Percentiles rank a stretch among this genome's conserved stretches.
Evolutionary conservation across 1,139 yeast genomes (phyloP).

Genomic region (Debaryomyces singareniensis): DNA sequence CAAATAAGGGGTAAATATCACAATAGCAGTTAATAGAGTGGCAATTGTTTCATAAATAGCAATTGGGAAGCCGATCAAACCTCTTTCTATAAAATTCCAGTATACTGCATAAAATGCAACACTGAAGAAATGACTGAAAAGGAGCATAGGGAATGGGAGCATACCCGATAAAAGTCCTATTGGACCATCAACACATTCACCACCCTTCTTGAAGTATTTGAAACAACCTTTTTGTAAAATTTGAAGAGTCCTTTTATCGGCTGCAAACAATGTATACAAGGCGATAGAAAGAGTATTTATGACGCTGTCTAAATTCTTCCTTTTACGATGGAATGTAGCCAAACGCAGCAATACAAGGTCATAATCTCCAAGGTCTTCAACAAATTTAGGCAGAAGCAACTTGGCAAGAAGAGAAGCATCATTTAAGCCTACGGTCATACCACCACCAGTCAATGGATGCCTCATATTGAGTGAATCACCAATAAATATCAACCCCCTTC

Average conservation of each 20-base stretch:
- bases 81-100: slow-evolving; percentile 61
- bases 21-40: slow-evolving; percentile 66
- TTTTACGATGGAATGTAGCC: slow-evolving; percentile 62
- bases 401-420: slow-evolving; percentile 71
- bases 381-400: slow-evolving; percentile 49
- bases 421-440: slow-evolving; percentile 95
- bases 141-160: slow-evolving; percentile 62
- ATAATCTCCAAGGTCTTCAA: slow-evolving; percentile 57
- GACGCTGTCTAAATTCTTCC: slow-evolving; percentile 77
- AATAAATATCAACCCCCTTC: slow-evolving; percentile 72
- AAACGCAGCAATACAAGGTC: slow-evolving; percentile 48
- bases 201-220: slow-evolving; percentile 78
- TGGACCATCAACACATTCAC: slow-evolving; percentile 72
- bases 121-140: slow-evolving; percentile 80
- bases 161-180: slow-evolving; percentile 80
- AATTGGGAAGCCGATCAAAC: slow-evolving; percentile 61
- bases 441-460: slow-evolving; percentile 98
- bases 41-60: slow-evolving; percentile 68
- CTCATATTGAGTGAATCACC: slow-evolving; percentile 98
- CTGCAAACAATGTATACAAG: slow-evolving; percentile 83
- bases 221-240: slow-evolving; percentile 87
- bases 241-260: slow-evolving; percentile 58
- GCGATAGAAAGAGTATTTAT: slow-evolving; percentile 90
- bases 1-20: slow-evolving; percentile 74
- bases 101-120: slow-evolving; percentile 84